Conservation (phyloP, 1,284 basidiomycete genomes). For the Fomitopsis pinicola region DNA sequence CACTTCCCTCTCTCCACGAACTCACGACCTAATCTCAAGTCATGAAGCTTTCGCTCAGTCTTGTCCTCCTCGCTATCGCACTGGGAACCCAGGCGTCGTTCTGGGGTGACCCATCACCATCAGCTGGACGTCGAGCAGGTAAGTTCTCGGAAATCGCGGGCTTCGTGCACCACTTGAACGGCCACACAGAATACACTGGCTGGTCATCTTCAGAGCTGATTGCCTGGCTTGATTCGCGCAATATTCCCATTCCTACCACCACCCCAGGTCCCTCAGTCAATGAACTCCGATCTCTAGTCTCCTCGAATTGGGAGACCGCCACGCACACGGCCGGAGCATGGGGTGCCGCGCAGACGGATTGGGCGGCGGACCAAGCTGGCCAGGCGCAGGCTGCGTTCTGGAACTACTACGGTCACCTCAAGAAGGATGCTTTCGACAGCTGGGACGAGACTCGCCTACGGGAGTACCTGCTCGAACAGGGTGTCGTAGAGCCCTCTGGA, state of each 20-base stretch:
- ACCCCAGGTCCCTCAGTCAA: constrained; percentile 42
- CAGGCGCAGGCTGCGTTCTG: constrained; percentile 64
- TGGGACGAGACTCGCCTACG: constrained; percentile 85
- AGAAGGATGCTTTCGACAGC: constrained; percentile 54
- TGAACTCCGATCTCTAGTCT: constrained; percentile 18
- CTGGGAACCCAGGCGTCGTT: background rate
- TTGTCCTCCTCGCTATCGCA: background rate
- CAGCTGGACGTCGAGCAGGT: background rate
- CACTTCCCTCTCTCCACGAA: background rate
- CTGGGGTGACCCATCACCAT: background rate
- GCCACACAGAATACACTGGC: constrained; percentile 11
- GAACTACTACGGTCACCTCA: constrained; percentile 25
- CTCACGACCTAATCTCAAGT: background rate
- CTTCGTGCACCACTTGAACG: background rate
- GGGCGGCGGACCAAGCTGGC: constrained; percentile 62
- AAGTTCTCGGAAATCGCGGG: no score
- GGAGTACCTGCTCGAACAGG: constrained; percentile 83
- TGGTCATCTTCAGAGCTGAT: constrained; percentile 43
- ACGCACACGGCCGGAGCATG: constrained; percentile 32
- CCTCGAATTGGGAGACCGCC: constrained; percentile 22
- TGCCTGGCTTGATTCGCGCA: constrained; percentile 70
- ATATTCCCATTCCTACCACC: constrained; percentile 40
- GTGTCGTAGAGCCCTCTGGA: constrained; percentile 77
- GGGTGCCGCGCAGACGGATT: constrained; percentile 22
- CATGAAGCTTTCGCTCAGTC: background rate